Conservation (phyloP, 2,329 filamentous ascomycete genomes). For the Didymella segeticola region DNA sequence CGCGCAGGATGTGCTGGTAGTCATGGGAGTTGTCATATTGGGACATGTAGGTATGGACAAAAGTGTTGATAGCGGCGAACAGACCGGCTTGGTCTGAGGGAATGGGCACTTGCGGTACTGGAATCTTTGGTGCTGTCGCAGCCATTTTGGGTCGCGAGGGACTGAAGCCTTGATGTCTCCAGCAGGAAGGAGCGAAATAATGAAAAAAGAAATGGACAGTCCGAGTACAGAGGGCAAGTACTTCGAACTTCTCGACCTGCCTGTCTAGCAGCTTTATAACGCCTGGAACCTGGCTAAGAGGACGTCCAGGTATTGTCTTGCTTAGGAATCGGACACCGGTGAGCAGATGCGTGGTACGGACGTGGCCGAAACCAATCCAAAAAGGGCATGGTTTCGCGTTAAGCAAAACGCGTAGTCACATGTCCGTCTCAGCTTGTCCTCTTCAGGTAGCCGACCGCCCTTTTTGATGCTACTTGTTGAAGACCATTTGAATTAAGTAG, state of each 20-base stretch:
- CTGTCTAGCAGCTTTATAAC: neutral
- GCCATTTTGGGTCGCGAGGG: slow-evolving; percentile 1
- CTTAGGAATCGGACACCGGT: slow-evolving; percentile 1
- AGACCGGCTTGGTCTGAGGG: slow-evolving; percentile 25
- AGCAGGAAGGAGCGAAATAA: too few relatives aligned
- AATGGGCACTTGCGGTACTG: slow-evolving; percentile 39
- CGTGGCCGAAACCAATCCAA: neutral
- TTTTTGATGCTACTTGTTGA: neutral
- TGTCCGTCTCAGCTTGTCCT: neutral
- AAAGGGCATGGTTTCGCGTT: slow-evolving; percentile 14
- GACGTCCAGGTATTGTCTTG: neutral
- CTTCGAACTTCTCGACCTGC: neutral
- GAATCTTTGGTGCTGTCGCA: slow-evolving; percentile 6
- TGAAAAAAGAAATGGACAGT: neutral
- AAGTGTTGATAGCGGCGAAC: slow-evolving; percentile 39
- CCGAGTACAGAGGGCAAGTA: neutral
- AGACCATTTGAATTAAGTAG: too few relatives aligned
- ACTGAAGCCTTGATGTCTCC: too few relatives aligned
- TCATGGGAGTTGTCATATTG: slow-evolving; percentile 80
- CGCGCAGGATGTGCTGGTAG: slow-evolving; percentile 82
- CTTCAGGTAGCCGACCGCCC: neutral
- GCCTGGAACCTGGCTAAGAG: too few relatives aligned
- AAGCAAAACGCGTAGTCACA: slow-evolving; percentile 16
- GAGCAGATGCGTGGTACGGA: neutral
- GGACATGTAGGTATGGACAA: slow-evolving; percentile 48